Evolutionary conservation across 2,329 filamentous ascomycete species (phyloP).

Genomic region (Cytospora schulzeri): DNA sequence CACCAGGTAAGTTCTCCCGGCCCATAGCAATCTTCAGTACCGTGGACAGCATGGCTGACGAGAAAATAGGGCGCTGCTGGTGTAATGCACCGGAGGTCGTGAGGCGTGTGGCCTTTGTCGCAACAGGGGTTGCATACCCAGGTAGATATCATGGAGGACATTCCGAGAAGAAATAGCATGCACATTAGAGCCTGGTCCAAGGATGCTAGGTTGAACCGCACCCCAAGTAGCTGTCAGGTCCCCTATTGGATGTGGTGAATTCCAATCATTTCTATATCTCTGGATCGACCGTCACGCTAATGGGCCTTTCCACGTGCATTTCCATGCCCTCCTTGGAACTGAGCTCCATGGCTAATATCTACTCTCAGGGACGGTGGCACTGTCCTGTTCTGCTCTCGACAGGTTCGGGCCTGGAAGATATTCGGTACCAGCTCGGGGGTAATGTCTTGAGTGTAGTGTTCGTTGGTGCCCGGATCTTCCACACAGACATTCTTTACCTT

Average conservation of each 20-base stretch:
- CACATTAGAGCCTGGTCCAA: not conserved
- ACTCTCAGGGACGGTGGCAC: too few relatives aligned
- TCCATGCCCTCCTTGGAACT: not conserved
- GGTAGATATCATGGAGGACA: not conserved
- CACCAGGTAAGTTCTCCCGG: conserved; percentile 79
- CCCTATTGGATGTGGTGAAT: not conserved
- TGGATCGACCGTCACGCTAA: too few relatives aligned
- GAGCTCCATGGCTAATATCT: not conserved
- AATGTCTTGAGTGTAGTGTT: too few relatives aligned
- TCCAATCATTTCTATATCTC: not conserved
- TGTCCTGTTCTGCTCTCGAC: too few relatives aligned
- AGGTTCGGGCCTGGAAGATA: too few relatives aligned
- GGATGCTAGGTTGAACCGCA: too few relatives aligned
- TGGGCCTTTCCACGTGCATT: too few relatives aligned
- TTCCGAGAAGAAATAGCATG: not conserved
- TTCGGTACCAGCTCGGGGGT: too few relatives aligned
- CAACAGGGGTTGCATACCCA: not conserved
- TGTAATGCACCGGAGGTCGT: conserved; percentile 25
- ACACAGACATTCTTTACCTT: too few relatives aligned
- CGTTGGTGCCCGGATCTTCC: too few relatives aligned
- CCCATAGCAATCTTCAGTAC: not conserved
- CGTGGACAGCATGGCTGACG: conserved; percentile 14
- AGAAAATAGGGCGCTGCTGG: conserved; percentile 22
- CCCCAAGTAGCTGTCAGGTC: not conserved
- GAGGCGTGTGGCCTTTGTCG: not conserved